A percentile compares a stretch with the other conserved stretches of the same genome.
Conservation (phyloP, 768 basidiomycete species). For the Pulveroboletus sp. region DNA sequence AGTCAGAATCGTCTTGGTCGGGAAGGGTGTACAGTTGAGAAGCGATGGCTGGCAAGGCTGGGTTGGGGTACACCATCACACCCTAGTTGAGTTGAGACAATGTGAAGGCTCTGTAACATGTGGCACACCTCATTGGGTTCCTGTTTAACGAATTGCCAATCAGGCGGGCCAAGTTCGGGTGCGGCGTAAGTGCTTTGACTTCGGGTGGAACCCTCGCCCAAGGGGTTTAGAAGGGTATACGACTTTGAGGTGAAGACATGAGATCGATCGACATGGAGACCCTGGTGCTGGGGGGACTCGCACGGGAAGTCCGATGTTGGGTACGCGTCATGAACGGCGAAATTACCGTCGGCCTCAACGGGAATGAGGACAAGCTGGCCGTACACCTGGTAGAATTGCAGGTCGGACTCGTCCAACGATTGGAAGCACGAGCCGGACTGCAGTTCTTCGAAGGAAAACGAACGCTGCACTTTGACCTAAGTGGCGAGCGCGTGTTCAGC, state of each 20-base stretch:
- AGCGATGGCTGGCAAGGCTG: constrained; percentile 12
- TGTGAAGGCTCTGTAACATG: not conserved
- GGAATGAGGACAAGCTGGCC: constrained; percentile 33
- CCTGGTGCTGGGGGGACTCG: not conserved
- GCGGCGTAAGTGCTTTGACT: not conserved
- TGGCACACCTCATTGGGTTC: constrained; percentile 25
- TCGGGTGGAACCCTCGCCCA: constrained; percentile 15
- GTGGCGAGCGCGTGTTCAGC: constrained; percentile 1
- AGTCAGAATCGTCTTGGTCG: constrained; percentile 13
- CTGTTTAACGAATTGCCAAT: constrained; percentile 25
- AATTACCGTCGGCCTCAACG: constrained; percentile 21
- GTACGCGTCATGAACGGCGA: constrained; percentile 11
- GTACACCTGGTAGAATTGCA: constrained; percentile 31
- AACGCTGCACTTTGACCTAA: constrained; percentile 29
- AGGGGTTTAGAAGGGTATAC: constrained; percentile 27
- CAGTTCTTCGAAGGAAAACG: constrained; percentile 33
- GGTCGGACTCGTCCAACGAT: constrained; percentile 30
- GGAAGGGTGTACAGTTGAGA: constrained; percentile 14
- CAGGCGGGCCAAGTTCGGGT: constrained; percentile 1
- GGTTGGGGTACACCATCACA: constrained; percentile 3
- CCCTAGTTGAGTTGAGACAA: constrained; percentile 16
- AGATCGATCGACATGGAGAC: constrained; percentile 6
- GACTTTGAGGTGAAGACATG: constrained; percentile 21
- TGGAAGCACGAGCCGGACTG: constrained; percentile 32
- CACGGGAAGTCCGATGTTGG: not conserved